Percentiles rank a stretch among this genome's conserved stretches.
phyloP scores from a whole-genome alignment of 495 filamentous ascomycete species.

The Penicillium flavigenum region DNA sequence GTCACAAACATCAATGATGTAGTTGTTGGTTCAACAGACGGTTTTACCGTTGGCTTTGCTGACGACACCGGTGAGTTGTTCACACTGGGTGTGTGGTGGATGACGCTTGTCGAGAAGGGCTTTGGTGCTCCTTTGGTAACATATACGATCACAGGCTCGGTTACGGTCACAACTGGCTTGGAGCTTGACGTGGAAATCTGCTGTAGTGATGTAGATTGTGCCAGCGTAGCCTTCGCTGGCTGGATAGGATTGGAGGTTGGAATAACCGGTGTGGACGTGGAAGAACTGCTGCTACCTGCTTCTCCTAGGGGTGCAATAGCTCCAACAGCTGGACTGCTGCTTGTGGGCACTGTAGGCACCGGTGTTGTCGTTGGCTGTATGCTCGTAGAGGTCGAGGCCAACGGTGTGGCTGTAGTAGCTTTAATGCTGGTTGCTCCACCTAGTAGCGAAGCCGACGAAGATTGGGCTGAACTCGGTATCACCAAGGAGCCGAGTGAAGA shows the following conservation, averaged over 20 bases:
- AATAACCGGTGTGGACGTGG: neutral
- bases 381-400: neutral
- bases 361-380: neutral
- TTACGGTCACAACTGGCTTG: conserved; percentile 10
- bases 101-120: conserved; percentile 15
- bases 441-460: neutral
- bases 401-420: neutral
- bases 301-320: neutral
- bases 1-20: neutral
- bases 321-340: neutral
- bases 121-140: conserved; percentile 13
- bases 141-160: conserved; percentile 17
- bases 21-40: neutral
- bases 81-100: neutral
- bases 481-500: neutral
- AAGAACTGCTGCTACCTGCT: neutral
- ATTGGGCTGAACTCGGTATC: neutral
- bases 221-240: neutral
- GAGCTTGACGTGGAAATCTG: neutral
- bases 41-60: neutral
- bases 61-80: neutral
- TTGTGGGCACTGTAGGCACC: neutral
- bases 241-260: neutral
- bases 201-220: neutral
- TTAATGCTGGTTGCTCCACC: neutral